These are phyloP conservation scores for Tylopilus felleus DNA, from an alignment of 768 basidiomycete species.

Conservation along the genomic window DNA sequence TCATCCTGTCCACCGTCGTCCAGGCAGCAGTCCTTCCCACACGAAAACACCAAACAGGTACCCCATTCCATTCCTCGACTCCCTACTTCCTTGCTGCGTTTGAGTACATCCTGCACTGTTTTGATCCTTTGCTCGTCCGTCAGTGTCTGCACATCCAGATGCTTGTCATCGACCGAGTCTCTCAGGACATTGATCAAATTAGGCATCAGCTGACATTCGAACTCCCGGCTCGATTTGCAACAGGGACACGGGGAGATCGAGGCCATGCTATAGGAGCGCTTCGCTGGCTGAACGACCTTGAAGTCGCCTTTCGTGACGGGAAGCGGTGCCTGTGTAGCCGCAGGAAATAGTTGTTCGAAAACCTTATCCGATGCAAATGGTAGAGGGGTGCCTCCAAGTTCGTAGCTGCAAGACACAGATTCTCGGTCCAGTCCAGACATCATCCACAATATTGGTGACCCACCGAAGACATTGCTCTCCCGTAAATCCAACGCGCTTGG, in stretches of 20 bases:
- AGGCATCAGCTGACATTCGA: slow-evolving; percentile 95
- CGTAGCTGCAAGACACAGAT: slow-evolving; percentile 56
- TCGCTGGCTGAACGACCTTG: slow-evolving; percentile 44
- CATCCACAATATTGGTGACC: slow-evolving; percentile 5
- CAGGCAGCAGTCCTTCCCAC: slow-evolving; percentile 72
- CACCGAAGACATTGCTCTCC: slow-evolving; percentile 88
- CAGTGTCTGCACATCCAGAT: slow-evolving; percentile 32
- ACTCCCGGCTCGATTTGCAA: slow-evolving; percentile 68
- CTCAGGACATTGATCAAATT: slow-evolving; percentile 81
- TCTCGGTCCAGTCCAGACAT: background rate
- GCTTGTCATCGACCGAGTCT: slow-evolving; percentile 22
- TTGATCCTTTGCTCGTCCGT: slow-evolving; percentile 70
- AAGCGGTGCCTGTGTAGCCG: slow-evolving; percentile 39
- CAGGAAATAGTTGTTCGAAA: slow-evolving; percentile 73
- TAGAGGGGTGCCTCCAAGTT: slow-evolving; percentile 78
- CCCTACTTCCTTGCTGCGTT: slow-evolving; percentile 41
- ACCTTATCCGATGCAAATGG: slow-evolving; percentile 79
- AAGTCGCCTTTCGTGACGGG: slow-evolving; percentile 62
- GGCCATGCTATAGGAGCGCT: slow-evolving; percentile 52
- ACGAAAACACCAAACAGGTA: slow-evolving; percentile 85
- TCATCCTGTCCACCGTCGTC: slow-evolving; percentile 40
- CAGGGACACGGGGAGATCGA: slow-evolving; percentile 60
- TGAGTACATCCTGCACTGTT: slow-evolving; percentile 54
- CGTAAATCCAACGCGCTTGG: slow-evolving; percentile 62
- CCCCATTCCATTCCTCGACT: slow-evolving; percentile 91